These are phyloP conservation scores for Corchorus capsularis DNA, from an alignment of 345 rosid species.

Conservation along the genomic window DNA sequence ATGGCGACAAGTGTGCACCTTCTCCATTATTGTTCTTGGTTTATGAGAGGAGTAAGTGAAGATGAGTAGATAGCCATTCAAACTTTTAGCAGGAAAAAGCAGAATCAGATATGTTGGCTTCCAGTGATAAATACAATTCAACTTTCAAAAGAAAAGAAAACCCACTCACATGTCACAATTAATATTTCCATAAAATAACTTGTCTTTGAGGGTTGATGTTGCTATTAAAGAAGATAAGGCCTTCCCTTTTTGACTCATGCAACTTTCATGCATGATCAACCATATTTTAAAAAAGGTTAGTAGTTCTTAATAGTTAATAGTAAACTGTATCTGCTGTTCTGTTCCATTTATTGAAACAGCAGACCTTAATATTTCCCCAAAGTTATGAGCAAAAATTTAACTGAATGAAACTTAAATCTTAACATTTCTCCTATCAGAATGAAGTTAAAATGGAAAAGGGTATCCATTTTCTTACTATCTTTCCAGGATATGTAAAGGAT, in stretches of 20 bases:
- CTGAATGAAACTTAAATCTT: neutral
- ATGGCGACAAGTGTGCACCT: conserved; percentile 2
- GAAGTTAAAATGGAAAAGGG: too few relatives aligned
- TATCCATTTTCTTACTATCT: too few relatives aligned
- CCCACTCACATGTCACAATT: conserved; percentile 12
- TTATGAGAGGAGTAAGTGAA: conserved; percentile 34
- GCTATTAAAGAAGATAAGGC: neutral
- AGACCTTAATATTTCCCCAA: neutral
- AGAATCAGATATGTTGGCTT: neutral
- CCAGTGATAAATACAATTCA: neutral
- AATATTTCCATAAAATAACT: neutral
- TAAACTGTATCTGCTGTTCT: neutral
- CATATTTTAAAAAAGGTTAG: neutral
- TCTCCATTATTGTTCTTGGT: conserved; percentile 12
- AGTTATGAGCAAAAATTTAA: neutral
- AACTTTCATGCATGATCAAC: conserved; percentile 1
- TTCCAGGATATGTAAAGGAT: too few relatives aligned
- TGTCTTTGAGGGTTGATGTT: neutral
- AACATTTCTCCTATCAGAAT: neutral
- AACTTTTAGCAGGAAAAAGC: conserved; percentile 3
- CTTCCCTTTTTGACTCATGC: neutral
- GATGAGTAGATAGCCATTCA: conserved; percentile 46
- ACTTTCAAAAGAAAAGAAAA: conserved; percentile 8
- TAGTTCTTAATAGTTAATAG: neutral
- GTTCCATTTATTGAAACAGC: too few relatives aligned